A percentile compares a stretch with the other conserved stretches of the same genome.
These are phyloP conservation scores for Scedosporium minutisporum DNA, from an alignment of 2,329 filamentous ascomycete species.

Conservation along the genomic window DNA sequence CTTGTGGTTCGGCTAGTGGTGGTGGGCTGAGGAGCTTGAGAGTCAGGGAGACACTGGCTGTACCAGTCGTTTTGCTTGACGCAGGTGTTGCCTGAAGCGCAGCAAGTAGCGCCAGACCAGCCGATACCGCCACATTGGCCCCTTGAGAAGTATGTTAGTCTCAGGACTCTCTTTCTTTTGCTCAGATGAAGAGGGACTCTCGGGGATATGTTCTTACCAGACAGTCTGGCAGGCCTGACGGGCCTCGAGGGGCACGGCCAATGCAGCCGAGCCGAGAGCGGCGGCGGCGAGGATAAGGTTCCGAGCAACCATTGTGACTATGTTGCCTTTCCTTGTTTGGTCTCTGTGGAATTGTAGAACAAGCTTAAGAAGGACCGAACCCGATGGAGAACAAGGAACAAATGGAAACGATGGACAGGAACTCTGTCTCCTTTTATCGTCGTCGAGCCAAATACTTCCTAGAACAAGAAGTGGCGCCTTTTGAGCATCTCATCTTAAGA, in stretches of 20 bases:
- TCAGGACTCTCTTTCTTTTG: background rate
- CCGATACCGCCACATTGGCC: conserved; percentile 9
- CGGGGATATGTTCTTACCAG: background rate
- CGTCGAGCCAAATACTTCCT: background rate
- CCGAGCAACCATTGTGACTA: background rate
- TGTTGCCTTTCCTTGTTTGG: background rate
- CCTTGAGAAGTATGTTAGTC: background rate
- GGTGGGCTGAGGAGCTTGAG: background rate
- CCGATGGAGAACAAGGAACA: background rate
- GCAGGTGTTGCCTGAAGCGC: conserved; percentile 7
- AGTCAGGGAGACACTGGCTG: conserved; percentile 7
- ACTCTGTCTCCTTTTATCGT: background rate
- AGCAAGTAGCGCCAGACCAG: conserved; percentile 7
- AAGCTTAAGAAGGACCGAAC: background rate
- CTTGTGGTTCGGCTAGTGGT: conserved; percentile 10
- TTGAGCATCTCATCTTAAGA: background rate
- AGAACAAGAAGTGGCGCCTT: background rate
- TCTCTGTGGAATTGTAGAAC: background rate
- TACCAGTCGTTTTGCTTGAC: conserved; percentile 9
- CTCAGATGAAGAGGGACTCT: background rate
- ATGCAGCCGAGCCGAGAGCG: background rate
- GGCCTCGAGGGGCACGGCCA: conserved; percentile 2
- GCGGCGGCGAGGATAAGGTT: background rate
- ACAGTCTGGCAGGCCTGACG: background rate
- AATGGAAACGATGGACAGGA: background rate